Percentiles rank a stretch among this genome's conserved stretches.
Conservation (phyloP, 805 yeast genomes). For the Danielia oregonensis region DNA sequence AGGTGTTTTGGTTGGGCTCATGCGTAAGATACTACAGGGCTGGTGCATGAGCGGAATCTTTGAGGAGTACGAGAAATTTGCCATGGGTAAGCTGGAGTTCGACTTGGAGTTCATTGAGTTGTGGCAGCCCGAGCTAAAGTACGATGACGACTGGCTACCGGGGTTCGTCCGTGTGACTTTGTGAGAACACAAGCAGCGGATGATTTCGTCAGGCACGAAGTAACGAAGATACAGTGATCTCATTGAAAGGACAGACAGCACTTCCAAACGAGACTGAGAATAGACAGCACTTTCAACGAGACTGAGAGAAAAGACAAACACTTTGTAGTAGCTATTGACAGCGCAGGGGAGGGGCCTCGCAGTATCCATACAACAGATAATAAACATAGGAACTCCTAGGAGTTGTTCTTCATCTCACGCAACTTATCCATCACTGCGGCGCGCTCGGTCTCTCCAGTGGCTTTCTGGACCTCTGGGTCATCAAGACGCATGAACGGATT, state of each 20-base stretch:
- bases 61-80: constrained; percentile 90
- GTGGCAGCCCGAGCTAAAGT: constrained; percentile 60
- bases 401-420: constrained; percentile 71
- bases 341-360: too few relatives aligned
- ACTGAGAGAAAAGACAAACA: too few relatives aligned
- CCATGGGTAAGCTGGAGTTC: constrained; percentile 89
- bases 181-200: constrained; percentile 17
- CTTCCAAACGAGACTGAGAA: too few relatives aligned
- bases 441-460: constrained; percentile 50
- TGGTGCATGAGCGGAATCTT: constrained; percentile 93
- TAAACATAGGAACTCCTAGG: constrained; percentile 10
- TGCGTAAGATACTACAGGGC: constrained; percentile 81
- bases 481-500: constrained; percentile 86
- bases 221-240: too few relatives aligned
- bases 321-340: too few relatives aligned
- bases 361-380: too few relatives aligned
- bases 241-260: too few relatives aligned
- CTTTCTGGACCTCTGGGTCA: constrained; percentile 58
- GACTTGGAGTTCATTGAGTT: constrained; percentile 88
- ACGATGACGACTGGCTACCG: constrained; percentile 52
- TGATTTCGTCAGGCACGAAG: too few relatives aligned
- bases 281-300: too few relatives aligned
- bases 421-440: constrained; percentile 66
- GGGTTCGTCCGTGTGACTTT: constrained; percentile 66
- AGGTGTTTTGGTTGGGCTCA: constrained; percentile 88